Conservation (phyloP, 2,329 filamentous ascomycete genomes). For the Pezicula neosporulosa region DNA sequence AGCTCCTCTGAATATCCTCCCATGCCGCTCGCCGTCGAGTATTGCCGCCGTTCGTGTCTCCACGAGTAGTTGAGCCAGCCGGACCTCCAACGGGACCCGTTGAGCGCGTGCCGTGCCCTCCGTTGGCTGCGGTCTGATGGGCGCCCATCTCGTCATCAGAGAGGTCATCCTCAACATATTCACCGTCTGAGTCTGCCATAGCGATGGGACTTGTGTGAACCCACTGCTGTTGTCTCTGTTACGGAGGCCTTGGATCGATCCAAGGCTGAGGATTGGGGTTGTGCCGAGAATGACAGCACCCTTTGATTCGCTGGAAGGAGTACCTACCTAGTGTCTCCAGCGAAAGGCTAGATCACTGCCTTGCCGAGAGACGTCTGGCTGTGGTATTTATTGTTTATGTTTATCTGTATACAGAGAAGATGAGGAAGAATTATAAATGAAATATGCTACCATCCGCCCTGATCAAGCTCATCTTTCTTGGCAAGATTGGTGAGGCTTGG, state of each 20-base stretch:
- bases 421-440: too few species aligned
- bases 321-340: too few species aligned
- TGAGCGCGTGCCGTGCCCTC: conserved; percentile 25
- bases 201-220: conserved; percentile 3
- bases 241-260: not conserved
- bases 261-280: conserved; percentile 3
- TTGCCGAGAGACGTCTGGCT: too few species aligned
- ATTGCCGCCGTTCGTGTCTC: conserved; percentile 25
- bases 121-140: conserved; percentile 12
- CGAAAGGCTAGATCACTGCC: too few species aligned
- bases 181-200: conserved; percentile 73
- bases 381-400: too few species aligned
- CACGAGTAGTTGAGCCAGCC: conserved; percentile 23
- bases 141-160: conserved; percentile 61
- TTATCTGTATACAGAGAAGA: too few species aligned
- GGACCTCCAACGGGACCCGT: conserved; percentile 21
- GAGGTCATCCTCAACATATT: conserved; percentile 60
- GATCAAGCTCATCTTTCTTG: too few species aligned
- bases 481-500: too few species aligned
- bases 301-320: too few species aligned
- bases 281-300: too few species aligned
- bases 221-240: not conserved
- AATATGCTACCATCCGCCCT: too few species aligned
- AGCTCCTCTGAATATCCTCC: conserved; percentile 64
- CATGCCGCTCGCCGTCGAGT: conserved; percentile 51